Percentiles rank a stretch among this genome's conserved stretches.
Evolutionary conservation across 768 basidiomycete genomes (phyloP).

Genomic region (Naganishia kalamii): DNA sequence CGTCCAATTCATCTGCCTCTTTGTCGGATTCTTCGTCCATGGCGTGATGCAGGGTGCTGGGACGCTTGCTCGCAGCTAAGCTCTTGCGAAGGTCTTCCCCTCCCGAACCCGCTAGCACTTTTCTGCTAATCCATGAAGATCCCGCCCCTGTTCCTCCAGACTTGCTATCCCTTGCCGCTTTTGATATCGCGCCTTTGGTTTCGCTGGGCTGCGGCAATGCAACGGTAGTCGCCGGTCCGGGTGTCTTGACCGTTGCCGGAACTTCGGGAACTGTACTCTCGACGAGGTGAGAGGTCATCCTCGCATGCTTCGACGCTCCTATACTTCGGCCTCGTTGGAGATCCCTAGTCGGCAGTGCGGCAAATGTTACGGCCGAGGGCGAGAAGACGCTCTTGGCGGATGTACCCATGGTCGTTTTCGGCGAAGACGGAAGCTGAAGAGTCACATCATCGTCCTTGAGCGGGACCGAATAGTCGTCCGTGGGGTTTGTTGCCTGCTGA

Average conservation of each 20-base stretch:
- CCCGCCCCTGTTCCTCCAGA: slow-evolving; percentile 7
- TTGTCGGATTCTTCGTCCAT: not conserved
- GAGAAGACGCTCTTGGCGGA: slow-evolving; percentile 15
- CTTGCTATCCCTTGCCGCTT: slow-evolving; percentile 6
- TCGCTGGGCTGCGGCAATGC: not conserved
- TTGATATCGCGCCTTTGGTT: not conserved
- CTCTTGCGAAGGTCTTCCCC: slow-evolving; percentile 29
- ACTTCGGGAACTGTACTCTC: slow-evolving; percentile 7
- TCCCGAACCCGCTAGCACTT: slow-evolving; percentile 27
- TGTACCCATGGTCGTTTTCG: not conserved
- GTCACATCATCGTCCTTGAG: slow-evolving; percentile 2
- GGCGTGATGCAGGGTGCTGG: not conserved
- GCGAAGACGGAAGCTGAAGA: not conserved
- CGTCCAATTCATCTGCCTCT: slow-evolving; percentile 5
- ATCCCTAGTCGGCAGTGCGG: slow-evolving; percentile 19
- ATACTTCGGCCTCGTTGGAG: slow-evolving; percentile 18
- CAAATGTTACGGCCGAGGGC: slow-evolving; percentile 17
- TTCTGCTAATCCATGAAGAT: slow-evolving; percentile 10
- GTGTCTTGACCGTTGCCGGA: not conserved
- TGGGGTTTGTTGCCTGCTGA: not conserved
- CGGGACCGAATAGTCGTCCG: not conserved
- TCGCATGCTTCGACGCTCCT: slow-evolving; percentile 4
- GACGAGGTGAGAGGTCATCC: slow-evolving; percentile 7
- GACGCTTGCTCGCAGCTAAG: slow-evolving; percentile 19
- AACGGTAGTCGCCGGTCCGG: not conserved